A percentile compares a stretch with the other conserved stretches of the same genome.
Conservation (phyloP, 441 rosid genomes). For the Jatropha podagrica region DNA sequence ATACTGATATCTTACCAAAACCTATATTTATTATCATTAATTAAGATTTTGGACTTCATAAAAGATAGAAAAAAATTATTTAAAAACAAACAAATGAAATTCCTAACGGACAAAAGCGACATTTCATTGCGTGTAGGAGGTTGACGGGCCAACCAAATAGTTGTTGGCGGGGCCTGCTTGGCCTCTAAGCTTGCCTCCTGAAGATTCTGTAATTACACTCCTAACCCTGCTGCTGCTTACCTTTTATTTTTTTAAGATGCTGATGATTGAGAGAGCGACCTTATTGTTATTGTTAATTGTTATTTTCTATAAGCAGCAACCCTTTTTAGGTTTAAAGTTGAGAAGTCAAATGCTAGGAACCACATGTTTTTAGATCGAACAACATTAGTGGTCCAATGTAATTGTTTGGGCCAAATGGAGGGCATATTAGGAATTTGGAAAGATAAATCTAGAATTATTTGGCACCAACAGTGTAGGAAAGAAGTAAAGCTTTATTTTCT, state of each 20-base stretch:
- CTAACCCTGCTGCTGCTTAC: neutral
- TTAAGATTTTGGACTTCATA: neutral
- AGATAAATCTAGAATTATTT: constrained; percentile 1
- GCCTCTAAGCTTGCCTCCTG: neutral
- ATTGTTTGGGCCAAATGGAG: neutral
- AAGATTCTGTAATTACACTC: constrained; percentile 7
- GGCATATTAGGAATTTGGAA: constrained; percentile 21
- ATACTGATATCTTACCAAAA: constrained; percentile 30
- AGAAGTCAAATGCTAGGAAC: constrained; percentile 4
- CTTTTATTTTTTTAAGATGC: neutral
- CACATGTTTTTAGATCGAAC: neutral
- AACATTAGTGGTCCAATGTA: neutral
- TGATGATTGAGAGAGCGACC: neutral
- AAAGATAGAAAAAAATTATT: neutral
- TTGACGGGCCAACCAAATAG: constrained; percentile 47
- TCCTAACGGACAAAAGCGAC: constrained; percentile 33
- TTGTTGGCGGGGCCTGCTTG: constrained; percentile 39
- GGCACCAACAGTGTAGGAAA: constrained; percentile 22
- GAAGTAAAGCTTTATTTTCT: constrained; percentile 15
- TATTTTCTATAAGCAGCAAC: neutral
- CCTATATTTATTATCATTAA: neutral
- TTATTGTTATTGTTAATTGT: neutral
- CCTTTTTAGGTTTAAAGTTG: constrained; percentile 10
- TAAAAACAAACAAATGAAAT: neutral
- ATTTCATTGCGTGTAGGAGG: constrained; percentile 33